Evolutionary conservation across 176 grass and related monocot species (phyloP), one percentile per base, ranked within the genome.

Genomic region (Triticum aestivum): DNA sequence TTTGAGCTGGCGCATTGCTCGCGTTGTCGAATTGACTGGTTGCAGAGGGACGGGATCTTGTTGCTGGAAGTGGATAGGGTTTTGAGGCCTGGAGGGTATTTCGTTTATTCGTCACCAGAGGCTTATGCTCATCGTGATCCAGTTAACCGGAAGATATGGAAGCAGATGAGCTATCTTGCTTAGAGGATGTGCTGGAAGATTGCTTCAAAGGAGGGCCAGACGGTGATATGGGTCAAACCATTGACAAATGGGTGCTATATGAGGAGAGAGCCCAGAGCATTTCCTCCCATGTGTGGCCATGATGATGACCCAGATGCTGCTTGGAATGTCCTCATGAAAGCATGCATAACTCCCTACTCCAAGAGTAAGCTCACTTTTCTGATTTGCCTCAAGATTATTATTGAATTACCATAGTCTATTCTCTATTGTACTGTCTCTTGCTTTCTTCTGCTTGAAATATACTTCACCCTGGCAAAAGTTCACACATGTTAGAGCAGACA

Each of bases 1-100:
- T 96, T 96, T 4, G 91, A 96, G 78, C 44, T 96, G 78, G 91
- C 78, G 13, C 94, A 96, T 49, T 96, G 91, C 89, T 96, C 94
- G 12, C 87, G 94, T 17, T 96, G 94, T 69, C 80, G 91, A 54
- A 96, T 96, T 14, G 87, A 91, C 72, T 96, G 94, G 94, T 85
- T 96, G 83, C 94, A 96, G 45, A 96, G 94, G 85, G 89, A 93
- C 84, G 94, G 94, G 18, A 88, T 96, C 79, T 89, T 96, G 78
- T 66, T 96, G 78, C 84, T 96, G 80, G 94, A 96, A 73, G 61
- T 96, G 41, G 94, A 96, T 73, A 82, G 91, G 73, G 61, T 96
- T 59, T 69, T 96, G 79, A 93, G 94, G 65, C 91, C 89, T 77
- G 91, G 94, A 49, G 94, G 94, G 45, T 93, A 93, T 86, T 96